These are phyloP conservation scores for Oenanthe sinensis DNA, from an alignment of 129 eudicot species.

Conservation along the genomic window DNA sequence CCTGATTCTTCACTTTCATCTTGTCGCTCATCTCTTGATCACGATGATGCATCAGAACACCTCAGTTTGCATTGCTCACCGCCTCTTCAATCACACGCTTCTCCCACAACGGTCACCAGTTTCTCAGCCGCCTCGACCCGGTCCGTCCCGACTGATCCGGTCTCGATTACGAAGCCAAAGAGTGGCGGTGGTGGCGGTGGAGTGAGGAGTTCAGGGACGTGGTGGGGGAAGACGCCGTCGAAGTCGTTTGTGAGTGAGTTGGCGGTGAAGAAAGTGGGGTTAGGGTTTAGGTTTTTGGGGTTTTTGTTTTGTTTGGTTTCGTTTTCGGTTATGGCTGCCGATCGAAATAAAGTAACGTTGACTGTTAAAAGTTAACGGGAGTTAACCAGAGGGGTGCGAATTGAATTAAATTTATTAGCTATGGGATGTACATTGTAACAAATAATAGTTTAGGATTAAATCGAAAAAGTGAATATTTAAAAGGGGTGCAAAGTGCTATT, in stretches of 20 bases:
- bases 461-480: too few relatives aligned
- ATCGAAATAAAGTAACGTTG: slow-evolving; percentile 59
- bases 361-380: too few relatives aligned
- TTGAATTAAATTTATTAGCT: too few relatives aligned
- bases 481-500: too few relatives aligned
- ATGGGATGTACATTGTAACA: too few relatives aligned
- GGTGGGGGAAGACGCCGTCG: slow-evolving; percentile 25
- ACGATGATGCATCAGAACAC: slow-evolving; percentile 11
- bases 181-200: slow-evolving; percentile 10
- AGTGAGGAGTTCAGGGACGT: slow-evolving; percentile 11
- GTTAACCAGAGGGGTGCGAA: too few relatives aligned
- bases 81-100: neutral
- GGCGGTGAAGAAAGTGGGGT: slow-evolving; percentile 52
- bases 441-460: too few relatives aligned
- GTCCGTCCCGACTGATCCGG: slow-evolving; percentile 20
- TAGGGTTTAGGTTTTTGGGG: slow-evolving; percentile 75
- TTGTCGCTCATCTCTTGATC: slow-evolving; percentile 26
- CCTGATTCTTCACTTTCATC: slow-evolving; percentile 34
- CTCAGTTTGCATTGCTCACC: neutral
- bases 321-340: slow-evolving; percentile 84
- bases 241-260: slow-evolving; percentile 33
- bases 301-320: slow-evolving; percentile 64
- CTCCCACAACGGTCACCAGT: slow-evolving; percentile 5
- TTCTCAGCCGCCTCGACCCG: slow-evolving; percentile 14
- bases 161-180: slow-evolving; percentile 24